Evolutionary conservation across 257 asterid genomes (phyloP), one percentile per base, ranked within the genome.

Genomic region (Vinca minor): DNA sequence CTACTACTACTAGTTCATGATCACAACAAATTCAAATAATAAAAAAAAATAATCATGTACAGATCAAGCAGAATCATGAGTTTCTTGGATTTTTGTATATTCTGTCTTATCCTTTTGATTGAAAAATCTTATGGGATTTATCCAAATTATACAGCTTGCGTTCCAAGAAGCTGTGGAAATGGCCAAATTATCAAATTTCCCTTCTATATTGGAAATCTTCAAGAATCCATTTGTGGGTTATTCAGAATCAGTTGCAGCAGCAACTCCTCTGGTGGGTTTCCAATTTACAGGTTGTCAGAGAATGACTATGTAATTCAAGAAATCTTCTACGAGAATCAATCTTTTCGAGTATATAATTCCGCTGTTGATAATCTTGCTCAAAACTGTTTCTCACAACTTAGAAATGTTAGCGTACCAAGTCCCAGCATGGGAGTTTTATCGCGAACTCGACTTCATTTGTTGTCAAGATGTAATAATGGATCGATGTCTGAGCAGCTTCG

Each of bases 171-270:
- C 7, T 86, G 93, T 36, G 69, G 65, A 4, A 3, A 47, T 44
- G 87, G 88, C 62, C 86, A 80, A 20, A 70, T 2, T 26, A 74
- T 88, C 54, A 82, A 77, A 46, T 88, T 74, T 66, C 96, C 96
- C 4, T 88, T 88, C 69, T 69, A 66, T 32, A 62, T 88, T 39
- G 63, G 46, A 17, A n/a, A 3, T 35, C 0, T 0, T 23, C 87
- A 82, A 57, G 65, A 81, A 64, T 20, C 81, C 0, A 78, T 75
- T 29, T 86, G 96, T 66, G 93, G 87, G 6, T 72, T 13, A 10
- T 78, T 82, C 61, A 64, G 0, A 18, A 47, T 89, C 28, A 50
- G 18, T 3, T 89, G 96, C 65, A 58, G 68, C 67, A 41, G 8
- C 6, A 45, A 45, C 26, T n/a, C n/a, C n/a, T n/a, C n/a, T n/a